Conservation (phyloP, 345 rosid genomes). For the Geranium rotundifolium region DNA sequence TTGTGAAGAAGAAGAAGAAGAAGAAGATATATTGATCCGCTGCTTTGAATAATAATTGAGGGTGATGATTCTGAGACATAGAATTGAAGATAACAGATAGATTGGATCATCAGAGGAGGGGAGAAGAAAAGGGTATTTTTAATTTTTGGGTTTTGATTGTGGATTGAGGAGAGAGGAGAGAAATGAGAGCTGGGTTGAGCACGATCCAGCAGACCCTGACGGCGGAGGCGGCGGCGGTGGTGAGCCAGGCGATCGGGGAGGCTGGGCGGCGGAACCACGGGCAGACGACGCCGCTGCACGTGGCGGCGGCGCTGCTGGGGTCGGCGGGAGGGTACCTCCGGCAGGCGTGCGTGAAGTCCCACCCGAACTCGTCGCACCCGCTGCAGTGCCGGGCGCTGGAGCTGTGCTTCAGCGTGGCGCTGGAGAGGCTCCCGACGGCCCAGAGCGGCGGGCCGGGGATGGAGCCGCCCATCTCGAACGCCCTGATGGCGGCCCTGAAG, state of each 20-base stretch:
- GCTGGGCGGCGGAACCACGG: conserved; percentile 87
- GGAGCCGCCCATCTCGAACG: conserved; percentile 92
- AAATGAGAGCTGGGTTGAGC: conserved; percentile 89
- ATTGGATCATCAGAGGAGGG: no score
- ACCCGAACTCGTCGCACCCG: conserved; percentile 95
- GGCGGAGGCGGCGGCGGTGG: conserved; percentile 84
- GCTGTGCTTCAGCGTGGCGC: conserved; percentile 99
- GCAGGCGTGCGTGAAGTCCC: conserved; percentile 95
- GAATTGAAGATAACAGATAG: no score
- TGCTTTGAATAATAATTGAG: neutral
- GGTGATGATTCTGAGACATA: no score
- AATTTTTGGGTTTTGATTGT: no score
- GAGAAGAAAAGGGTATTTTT: no score
- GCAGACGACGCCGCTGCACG: conserved; percentile 94
- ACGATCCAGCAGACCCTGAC: conserved; percentile 98
- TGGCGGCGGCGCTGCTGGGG: conserved; percentile 76
- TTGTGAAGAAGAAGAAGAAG: conserved; percentile 25
- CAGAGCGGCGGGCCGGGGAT: conserved; percentile 30
- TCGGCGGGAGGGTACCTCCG: conserved; percentile 84
- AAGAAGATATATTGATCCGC: conserved; percentile 15
- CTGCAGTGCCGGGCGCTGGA: conserved; percentile 98
- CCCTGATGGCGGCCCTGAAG: conserved; percentile 92
- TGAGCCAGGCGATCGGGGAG: conserved; percentile 81
- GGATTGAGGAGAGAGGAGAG: no score
- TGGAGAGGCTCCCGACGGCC: conserved; percentile 75